These are phyloP conservation scores for Sphenostylis stenocarpa DNA, from an alignment of 306 rosid species.

Conservation along the genomic window DNA sequence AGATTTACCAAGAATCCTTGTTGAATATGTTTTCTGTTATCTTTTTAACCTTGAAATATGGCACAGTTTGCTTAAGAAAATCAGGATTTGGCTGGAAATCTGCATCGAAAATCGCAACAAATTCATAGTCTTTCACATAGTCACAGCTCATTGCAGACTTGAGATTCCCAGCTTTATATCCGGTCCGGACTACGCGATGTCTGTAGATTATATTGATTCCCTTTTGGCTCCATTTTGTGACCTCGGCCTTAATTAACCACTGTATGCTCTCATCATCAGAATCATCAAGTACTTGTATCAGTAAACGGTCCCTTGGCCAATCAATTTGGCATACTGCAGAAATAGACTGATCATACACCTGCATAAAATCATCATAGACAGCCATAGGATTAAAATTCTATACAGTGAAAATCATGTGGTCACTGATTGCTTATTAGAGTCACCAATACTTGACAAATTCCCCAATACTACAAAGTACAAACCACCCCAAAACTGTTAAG, in stretches of 20 bases:
- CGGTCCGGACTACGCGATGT: conserved; percentile 69
- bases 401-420: neutral
- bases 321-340: conserved; percentile 80
- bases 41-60: conserved; percentile 69
- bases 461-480: neutral
- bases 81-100: conserved; percentile 86
- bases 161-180: conserved; percentile 89
- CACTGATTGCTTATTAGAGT: conserved; percentile 8
- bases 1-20: conserved; percentile 10
- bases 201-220: conserved; percentile 69
- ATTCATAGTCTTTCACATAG: conserved; percentile 62
- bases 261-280: conserved; percentile 73
- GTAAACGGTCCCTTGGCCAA: conserved; percentile 72
- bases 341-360: conserved; percentile 87
- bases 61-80: conserved; percentile 70
- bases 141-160: conserved; percentile 50
- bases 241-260: conserved; percentile 69
- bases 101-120: conserved; percentile 82
- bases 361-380: conserved; percentile 30
- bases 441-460: neutral
- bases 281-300: conserved; percentile 84
- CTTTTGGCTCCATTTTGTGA: conserved; percentile 67
- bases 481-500: neutral
- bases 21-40: neutral
- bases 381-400: neutral